Base-by-base conservation (phyloP, 495 filamentous ascomycete species). In the Aspergillus funiculosus region DNA sequence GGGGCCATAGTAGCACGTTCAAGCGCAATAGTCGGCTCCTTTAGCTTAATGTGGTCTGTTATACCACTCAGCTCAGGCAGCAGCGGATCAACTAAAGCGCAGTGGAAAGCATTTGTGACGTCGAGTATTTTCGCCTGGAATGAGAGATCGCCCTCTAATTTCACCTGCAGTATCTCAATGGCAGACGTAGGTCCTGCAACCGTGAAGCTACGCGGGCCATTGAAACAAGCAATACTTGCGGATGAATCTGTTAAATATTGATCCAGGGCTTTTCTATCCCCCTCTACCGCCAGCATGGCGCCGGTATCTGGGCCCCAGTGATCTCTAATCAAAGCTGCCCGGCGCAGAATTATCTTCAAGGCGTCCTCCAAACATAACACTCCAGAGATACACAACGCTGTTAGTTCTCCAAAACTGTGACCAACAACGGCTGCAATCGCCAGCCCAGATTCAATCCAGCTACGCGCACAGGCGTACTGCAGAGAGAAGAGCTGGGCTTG, bases 41-140 rank as follows among this genome's bases (percentile, higher is more conserved):
- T 50, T 50, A 70, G 60, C 1, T 29, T 43, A 5, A 73, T 1
- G 0, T 40, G 52, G 9, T 59, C 11, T 0, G 52, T 67, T 2
- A 66, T 7, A 0, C 46, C 21, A 2, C 57, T 43, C 1, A 79
- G 56, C 0, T 39, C 40, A 8, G 51, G 30, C 11, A 66, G 47
- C 5, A 78, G 39, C 3, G 58, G 53, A 9, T 77, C 71, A 1
- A 72, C 62, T 0, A 78, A 48, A 1, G 44, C 46, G 0, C 68
- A 78, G 45, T 81, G 77, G 48, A 76, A 81, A 0, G 69, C 76
- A 48, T 80, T 69, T 1, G 72, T 73, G 10, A 74, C 71, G 24
- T 66, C 58, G 2, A 79, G 53, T 28, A 57, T 56, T 51, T 74
- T 75, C 24, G 34, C 46, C 28, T 56, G 55, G 20, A 75, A 47